These are phyloP conservation scores for Colletotrichum scovillei DNA, from an alignment of 2,329 filamentous ascomycete genomes.

Conservation along the genomic window DNA sequence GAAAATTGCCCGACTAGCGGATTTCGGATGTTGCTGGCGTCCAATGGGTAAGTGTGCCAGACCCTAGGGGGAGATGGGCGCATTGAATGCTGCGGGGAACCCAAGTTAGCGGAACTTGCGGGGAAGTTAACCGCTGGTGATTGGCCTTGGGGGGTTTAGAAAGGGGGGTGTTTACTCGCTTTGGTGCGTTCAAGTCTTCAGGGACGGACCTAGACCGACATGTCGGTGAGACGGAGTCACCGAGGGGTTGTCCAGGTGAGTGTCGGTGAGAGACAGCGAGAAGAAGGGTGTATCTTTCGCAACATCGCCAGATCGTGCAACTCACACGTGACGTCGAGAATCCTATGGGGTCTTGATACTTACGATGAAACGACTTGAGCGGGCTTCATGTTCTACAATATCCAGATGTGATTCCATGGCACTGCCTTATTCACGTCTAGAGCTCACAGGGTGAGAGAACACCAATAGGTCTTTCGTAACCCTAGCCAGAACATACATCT, in stretches of 20 bases:
- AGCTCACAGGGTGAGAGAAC: no score
- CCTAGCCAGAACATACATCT: no score
- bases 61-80: background rate
- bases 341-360: fast-evolving
- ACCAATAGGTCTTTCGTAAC: no score
- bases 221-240: background rate
- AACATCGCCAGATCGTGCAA: fast-evolving
- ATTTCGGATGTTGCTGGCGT: background rate
- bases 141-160: background rate
- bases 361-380: no score
- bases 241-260: background rate
- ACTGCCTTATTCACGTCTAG: no score
- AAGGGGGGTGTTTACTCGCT: background rate
- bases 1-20: background rate
- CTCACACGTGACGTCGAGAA: no score
- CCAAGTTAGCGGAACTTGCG: conserved; percentile 24
- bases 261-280: fast-evolving
- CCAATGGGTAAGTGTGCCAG: background rate
- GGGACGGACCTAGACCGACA: background rate
- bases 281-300: no score
- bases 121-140: background rate
- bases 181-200: background rate
- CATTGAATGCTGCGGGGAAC: conserved; percentile 29
- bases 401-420: no score
- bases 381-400: no score